Evolutionary conservation across 345 rosid genomes (phyloP).

Genomic region (Passiflora organensis): DNA sequence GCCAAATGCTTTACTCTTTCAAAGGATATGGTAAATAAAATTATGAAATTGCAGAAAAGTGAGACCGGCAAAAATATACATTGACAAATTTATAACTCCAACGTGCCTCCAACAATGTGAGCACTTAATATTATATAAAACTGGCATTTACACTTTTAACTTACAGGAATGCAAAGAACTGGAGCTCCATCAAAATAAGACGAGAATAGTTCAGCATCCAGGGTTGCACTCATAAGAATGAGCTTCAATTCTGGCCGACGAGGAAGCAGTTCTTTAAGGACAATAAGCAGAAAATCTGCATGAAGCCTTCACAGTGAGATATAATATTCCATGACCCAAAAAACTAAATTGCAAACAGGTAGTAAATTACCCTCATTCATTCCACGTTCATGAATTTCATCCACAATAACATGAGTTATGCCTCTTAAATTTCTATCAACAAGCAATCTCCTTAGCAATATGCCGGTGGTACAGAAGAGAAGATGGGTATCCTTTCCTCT

Average conservation of each 20-base stretch:
- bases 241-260: constrained; percentile 74
- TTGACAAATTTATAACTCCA: not conserved
- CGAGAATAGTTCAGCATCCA: constrained; percentile 91
- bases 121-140: not conserved
- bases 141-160: constrained; percentile 29
- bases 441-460: constrained; percentile 82
- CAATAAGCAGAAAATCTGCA: constrained; percentile 85
- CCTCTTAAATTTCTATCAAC: constrained; percentile 83
- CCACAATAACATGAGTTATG: constrained; percentile 83
- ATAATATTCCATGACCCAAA: constrained; percentile 17
- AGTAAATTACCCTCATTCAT: constrained; percentile 78
- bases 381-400: constrained; percentile 98
- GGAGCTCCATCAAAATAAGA: constrained; percentile 86
- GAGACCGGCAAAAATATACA: not conserved
- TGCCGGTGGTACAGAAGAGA: constrained; percentile 92
- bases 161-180: constrained; percentile 65
- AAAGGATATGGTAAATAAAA: too few relatives aligned
- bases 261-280: constrained; percentile 86
- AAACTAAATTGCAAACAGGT: constrained; percentile 6
- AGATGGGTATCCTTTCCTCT: constrained; percentile 84
- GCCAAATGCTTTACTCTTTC: too few relatives aligned
- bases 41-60: too few relatives aligned
- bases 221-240: constrained; percentile 92
- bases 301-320: constrained; percentile 27
- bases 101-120: not conserved